Base-by-base conservation (phyloP, 768 basidiomycete genomes). In the Floccularia luteovirens region DNA sequence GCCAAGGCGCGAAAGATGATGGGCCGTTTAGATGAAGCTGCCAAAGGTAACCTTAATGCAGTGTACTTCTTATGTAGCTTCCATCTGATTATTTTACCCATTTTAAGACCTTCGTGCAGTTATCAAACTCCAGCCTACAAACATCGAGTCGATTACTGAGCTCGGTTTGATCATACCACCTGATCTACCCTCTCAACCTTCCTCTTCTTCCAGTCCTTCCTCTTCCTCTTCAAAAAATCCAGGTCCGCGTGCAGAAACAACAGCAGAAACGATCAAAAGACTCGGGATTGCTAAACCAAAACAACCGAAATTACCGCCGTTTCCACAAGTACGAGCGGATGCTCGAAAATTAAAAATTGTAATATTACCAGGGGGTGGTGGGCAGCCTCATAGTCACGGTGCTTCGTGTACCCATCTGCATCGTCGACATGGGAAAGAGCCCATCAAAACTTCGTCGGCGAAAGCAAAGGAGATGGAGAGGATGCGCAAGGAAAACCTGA, bases 1-100 rank as follows among this genome's bases (percentile, higher is more conserved):
- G 82, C 80, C 1, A 76, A 74, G 31, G 82, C 84, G 0, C 65
- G 79, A 31, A 72, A 66, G 47, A 80, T 82, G 72, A 66, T 77
- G 31, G 72, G 69, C 2, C 65, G 64, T 27, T 56, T 57, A 1
- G 69, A 75, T 14, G 82, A 77, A 8, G 82, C 83, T 2, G 68
- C 77, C 24, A 70, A 71, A 63, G 81, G 81, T 79, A 48, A 14
- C 48, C 36, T 8, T 16, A 5, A 28, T 13, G 38, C 35, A 25
- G 25, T 34, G 6, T 31, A 37, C 34, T 10, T 14, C n/a, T 23
- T 3, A 31, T 3, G 31, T 16, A 21, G 38, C 24, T 41, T 39
- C 30, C 37, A 13, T 1, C 17, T 41, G 24, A 27, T 16, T 24
- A 10, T 35, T 31, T 31, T 24, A 22, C 27, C 8, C 27, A 30